Evolutionary conservation across 306 rosid genomes (phyloP), one percentile per base, ranked within the genome.

Genomic region (Cicer chorassanicum): DNA sequence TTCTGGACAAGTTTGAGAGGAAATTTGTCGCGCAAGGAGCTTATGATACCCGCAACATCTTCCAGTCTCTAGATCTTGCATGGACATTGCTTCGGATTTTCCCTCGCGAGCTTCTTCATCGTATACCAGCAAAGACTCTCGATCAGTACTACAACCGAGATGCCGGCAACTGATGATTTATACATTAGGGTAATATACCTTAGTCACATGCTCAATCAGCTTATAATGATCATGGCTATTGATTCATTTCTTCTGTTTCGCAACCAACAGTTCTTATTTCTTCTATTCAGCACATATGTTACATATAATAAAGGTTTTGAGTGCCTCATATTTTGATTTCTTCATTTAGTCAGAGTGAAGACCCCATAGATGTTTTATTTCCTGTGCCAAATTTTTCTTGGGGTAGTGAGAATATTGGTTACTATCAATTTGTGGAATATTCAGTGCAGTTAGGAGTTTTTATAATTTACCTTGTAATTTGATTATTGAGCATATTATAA

Each of bases 81-180:
- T 95, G 99, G 99, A 90, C 98, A 11, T 76, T 92, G 84, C 96
- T 95, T 72, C 93, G 99, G 68, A 95, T 95, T 39, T 95, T 95
- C 87, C 99, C 99, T 8, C 99, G 98, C 0, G 99, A 95, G 89
- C 99, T 95, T 73, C 97, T 95, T 82, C 99, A 92, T 72, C 98
- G 98, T 85, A 95, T 95, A 21, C 99, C 99, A 0, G 92, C 93
- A 9, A 95, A 95, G 86, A 92, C 95, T 39, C 98, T 95, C 46
- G 93, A 95, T 56, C 93, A 29, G 82, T 95, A 51, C 82, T 95
- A 95, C 88, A 92, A 83, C 86, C 90, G 98, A 69, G 99, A 95
- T 54, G 85, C 98, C 10, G 65, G 87, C 46, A 89, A 94, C 73
- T 93, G 82, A 89, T 81, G 79, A 44, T 49, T 19, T 19, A 40